Conservation (phyloP, 176 grass and related monocot species). For the Bolboschoenus planiculmis region DNA sequence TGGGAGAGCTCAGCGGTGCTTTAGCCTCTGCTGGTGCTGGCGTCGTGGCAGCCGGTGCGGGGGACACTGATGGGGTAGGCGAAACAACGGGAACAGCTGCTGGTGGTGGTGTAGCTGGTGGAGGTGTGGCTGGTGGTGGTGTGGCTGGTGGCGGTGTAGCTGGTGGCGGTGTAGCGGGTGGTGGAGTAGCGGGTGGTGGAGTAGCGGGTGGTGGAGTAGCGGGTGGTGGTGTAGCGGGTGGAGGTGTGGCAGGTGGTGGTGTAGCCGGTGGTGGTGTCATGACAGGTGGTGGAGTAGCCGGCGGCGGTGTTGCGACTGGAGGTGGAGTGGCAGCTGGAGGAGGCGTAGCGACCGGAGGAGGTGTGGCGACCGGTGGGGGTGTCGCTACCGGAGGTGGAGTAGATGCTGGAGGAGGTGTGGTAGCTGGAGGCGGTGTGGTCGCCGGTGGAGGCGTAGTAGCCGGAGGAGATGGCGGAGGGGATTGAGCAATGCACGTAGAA, state of each 20-base stretch:
- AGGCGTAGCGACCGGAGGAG: slow-evolving; percentile 18
- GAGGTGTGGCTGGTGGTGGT: slow-evolving; percentile 12
- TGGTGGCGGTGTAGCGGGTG: not conserved
- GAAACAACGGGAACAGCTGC: slow-evolving; percentile 30
- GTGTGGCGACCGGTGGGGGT: slow-evolving; percentile 26
- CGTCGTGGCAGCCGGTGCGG: not conserved
- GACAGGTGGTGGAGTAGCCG: not conserved
- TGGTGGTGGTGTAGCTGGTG: slow-evolving; percentile 17
- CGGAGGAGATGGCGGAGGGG: not conserved
- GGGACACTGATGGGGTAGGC: slow-evolving; percentile 29
- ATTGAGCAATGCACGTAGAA: slow-evolving; percentile 29
- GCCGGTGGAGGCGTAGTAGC: slow-evolving; percentile 18
- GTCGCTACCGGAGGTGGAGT: slow-evolving; percentile 15
- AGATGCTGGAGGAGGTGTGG: slow-evolving; percentile 10
- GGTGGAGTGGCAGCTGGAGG: slow-evolving; percentile 25
- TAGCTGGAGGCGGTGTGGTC: not conserved
- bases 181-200: slow-evolving; percentile 25
- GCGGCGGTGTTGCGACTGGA: not conserved
- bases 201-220: not conserved
- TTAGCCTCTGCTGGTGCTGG: slow-evolving; percentile 29
- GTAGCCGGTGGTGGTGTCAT: not conserved
- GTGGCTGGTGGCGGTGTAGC: slow-evolving; percentile 19
- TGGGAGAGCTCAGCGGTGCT: not conserved
- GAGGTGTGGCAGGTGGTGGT: slow-evolving; percentile 14
- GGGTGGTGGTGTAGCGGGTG: slow-evolving; percentile 6